Base-by-base conservation (phyloP, 805 yeast genomes). In the Metschnikowia sp. region DNA sequence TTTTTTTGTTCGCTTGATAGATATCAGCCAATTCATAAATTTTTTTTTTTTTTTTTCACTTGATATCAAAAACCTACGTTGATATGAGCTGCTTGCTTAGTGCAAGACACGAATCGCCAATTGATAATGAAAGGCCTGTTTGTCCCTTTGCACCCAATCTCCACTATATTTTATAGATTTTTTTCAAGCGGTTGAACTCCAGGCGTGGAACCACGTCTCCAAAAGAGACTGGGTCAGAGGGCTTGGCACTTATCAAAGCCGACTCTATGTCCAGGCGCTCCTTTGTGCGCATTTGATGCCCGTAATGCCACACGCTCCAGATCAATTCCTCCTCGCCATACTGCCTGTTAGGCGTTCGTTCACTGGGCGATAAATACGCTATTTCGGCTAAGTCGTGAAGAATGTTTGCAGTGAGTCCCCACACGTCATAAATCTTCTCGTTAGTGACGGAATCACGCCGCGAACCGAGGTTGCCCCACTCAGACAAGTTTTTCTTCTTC, bases 331-430 rank as follows among this genome's bases (percentile, higher is more conserved):
- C 91, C 53, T 84, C 85, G 2, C 87, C 88, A 39, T 78, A 60
- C 28, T 70, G 62, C 11, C 55, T 36, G 10, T 18, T 34, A 33
- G 32, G 30, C 13, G 12, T 34, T 11, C 36, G 34, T 2, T 12
- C 32, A 12, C 30, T 1, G 8, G 35, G 31, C 12, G 48, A 40
- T 31, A 35, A 39, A 33, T 79, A 78, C 3, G 78, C 68, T 9
- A 85, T 71, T 47, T 74, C 75, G 2, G 89, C 83, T 29, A 86
- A 58, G 60, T 86, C 92, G 56, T 79, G 86, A n/a, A 86, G 60
- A 9, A 86, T 86, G 59, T 84, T 85, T 2, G 91, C 92, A 0
- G 94, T 86, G 33, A 86, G 66, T 0, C 95, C 95, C 95, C 94
- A 86, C 4, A 87, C 83, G 58, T 85, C 86, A 58, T 86, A 80